Evolutionary conservation across 768 basidiomycete genomes (phyloP), one percentile per base, ranked within the genome.

Genomic region (Mycena vitilis): DNA sequence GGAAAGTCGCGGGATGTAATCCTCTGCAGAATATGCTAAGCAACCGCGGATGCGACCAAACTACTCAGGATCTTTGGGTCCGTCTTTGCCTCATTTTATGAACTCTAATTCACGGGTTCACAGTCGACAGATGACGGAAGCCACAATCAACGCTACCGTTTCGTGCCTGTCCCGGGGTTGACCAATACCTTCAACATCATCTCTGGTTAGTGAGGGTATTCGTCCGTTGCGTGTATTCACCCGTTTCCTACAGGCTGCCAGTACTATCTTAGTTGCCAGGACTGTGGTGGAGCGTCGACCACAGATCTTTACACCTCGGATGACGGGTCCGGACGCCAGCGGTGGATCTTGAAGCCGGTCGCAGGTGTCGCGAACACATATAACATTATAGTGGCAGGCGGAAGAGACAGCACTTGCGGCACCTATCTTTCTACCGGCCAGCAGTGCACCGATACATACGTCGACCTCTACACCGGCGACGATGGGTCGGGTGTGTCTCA

Each of bases 141-240:
- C 2, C 69, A 70, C 25, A 70, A 70, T 23, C 69, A 70, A 56
- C 64, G 69, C 47, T 70, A 70, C 47, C 64, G 69, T 51, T 70
- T 70, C 60, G 69, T 70, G 7, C 63, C 63, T 25, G 69, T 70
- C 18, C 69, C 69, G 15, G 63, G 64, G 16, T 45, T 45, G 13
- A 70, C 38, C 45, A 70, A 70, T 25, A 70, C 69, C 9, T 70
- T 70, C 56, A 70, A 70, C 60, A 65, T 70, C 1, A 66, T 70
- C 6, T 34, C 69, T 13, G 69, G 69, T 65, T 22, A 56, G 59
- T 30, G 18, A 45, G 20, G 9, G 16, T 42, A 5, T 38, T 12
- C 45, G 40, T 25, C 38, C 7, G 10, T 44, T 38, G 23, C 22
- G 16, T n/a, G 8, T 53, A 55, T 30, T 44, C 42, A 53, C 16